phyloP scores from a whole-genome alignment of 2,329 filamentous ascomycete species.

The Arthrinium phaeospermum region DNA sequence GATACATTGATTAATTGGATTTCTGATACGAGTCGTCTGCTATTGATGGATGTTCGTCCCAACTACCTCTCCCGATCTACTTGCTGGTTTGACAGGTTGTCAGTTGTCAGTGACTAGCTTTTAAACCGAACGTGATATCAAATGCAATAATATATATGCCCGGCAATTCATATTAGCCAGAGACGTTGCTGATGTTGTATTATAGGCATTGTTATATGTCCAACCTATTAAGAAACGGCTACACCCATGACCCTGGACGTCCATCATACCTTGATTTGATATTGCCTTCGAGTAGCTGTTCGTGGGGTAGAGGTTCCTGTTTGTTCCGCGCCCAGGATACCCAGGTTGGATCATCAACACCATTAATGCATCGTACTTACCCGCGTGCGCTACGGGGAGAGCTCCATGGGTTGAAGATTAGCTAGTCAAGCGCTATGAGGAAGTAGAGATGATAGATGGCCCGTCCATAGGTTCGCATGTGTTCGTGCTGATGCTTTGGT shows the following conservation, averaged over 20 bases:
- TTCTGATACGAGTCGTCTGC: not conserved
- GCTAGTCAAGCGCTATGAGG: not conserved
- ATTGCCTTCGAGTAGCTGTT: not conserved
- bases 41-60: not conserved
- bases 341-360: not conserved
- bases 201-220: not conserved
- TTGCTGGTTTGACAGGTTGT: not conserved
- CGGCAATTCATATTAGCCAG: not conserved
- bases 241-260: not conserved
- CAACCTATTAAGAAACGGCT: not conserved
- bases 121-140: not conserved
- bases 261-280: constrained; percentile 4
- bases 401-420: not conserved
- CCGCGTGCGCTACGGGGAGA: not conserved
- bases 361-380: not conserved
- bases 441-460: not conserved
- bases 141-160: not conserved
- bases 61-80: not conserved
- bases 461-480: not conserved
- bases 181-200: not conserved
- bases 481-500: not conserved
- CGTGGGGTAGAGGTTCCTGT: not conserved
- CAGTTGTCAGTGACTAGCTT: not conserved
- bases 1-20: not conserved
- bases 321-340: constrained; percentile 8